Base-by-base conservation (phyloP, 441 rosid species). In the Corymbia citriodora region DNA sequence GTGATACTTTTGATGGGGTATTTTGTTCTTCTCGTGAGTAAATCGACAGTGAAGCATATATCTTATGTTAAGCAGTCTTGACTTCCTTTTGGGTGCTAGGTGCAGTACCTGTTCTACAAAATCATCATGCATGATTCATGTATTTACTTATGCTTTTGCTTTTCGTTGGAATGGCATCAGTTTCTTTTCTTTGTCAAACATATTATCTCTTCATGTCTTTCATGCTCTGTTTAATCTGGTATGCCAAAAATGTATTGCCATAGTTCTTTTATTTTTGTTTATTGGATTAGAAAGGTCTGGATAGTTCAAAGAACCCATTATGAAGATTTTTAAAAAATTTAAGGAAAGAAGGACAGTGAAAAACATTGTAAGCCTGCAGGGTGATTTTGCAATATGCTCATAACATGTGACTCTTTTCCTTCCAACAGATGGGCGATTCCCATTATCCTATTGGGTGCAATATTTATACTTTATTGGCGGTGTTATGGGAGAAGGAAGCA, bases 341-440 rank as follows among this genome's bases (percentile, higher is more conserved):
- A 21, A 74, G 52, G 52, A 74, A 4, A 21, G 21, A 48, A 40
- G 29, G 83, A 17, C 50, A 74, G 29, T 21, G 83, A 74, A 74
- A 74, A 21, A 40, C 14, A 74, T 21, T 40, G 17, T 74, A 74
- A 74, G 83, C 50, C 29, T 74, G 83, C 83, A 40, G 29, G 11
- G n/a, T 55, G 49, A 87, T 50, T 31, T 54, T 87, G 40, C 88
- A 33, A 14, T 87, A 21, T 55, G 61, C 52, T 87, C 1, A 12
- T 53, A 55, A 87, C 88, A 55, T 53, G n/a, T 23, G 88, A 31
- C 74, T 36, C 55, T 10, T 68, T 53, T 88, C 70, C 88, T 91
- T 88, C 89, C 63, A 74, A 90, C 96, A 98, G 99, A 94, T 98
- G 99, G 99, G 99, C 98, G 11, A 90, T 97, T 91, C 99, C 99